Percentiles rank a stretch among this genome's conserved stretches.
Conservation (phyloP, 768 basidiomycete genomes). For the Rubroboletus satanas region DNA sequence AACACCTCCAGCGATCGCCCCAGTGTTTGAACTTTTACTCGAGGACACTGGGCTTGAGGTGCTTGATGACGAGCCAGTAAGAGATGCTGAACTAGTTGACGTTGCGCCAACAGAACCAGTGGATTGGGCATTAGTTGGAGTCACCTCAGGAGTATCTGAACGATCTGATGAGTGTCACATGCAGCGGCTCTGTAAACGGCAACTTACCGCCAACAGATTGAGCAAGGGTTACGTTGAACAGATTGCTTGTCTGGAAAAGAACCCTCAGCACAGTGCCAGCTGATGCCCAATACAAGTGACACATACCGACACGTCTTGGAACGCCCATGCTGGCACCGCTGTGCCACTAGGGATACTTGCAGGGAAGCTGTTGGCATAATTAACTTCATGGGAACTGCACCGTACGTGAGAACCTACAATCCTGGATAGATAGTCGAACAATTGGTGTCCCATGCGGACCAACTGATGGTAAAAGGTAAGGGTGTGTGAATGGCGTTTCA, state of each 20-base stretch:
- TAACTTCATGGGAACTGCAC: neutral
- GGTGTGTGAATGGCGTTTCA: neutral
- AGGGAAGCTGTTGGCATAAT: constrained; percentile 38
- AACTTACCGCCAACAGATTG: constrained; percentile 27
- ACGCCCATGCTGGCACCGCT: constrained; percentile 61
- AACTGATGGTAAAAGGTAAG: constrained; percentile 34
- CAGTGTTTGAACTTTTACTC: constrained; percentile 34
- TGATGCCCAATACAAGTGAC: neutral
- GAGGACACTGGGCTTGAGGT: constrained; percentile 1
- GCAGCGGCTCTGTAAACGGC: neutral
- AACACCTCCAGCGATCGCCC: constrained; percentile 60
- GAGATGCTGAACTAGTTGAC: constrained; percentile 15
- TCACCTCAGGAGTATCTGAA: constrained; percentile 43
- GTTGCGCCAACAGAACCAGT: constrained; percentile 15
- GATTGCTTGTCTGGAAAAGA: constrained; percentile 30
- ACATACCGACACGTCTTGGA: constrained; percentile 47
- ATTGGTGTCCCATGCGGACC: constrained; percentile 49
- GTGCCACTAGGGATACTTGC: constrained; percentile 45
- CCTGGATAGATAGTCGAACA: constrained; percentile 37
- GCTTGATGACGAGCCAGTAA: constrained; percentile 7
- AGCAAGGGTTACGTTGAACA: constrained; percentile 41
- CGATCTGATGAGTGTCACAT: neutral
- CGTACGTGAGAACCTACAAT: constrained; percentile 16
- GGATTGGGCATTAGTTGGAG: constrained; percentile 32
- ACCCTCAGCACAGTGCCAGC: constrained; percentile 1